A percentile compares a stretch with the other conserved stretches of the same genome.
phyloP scores from a whole-genome alignment of 2,329 filamentous ascomycete species.

The Chrysoporthe cubensis region DNA sequence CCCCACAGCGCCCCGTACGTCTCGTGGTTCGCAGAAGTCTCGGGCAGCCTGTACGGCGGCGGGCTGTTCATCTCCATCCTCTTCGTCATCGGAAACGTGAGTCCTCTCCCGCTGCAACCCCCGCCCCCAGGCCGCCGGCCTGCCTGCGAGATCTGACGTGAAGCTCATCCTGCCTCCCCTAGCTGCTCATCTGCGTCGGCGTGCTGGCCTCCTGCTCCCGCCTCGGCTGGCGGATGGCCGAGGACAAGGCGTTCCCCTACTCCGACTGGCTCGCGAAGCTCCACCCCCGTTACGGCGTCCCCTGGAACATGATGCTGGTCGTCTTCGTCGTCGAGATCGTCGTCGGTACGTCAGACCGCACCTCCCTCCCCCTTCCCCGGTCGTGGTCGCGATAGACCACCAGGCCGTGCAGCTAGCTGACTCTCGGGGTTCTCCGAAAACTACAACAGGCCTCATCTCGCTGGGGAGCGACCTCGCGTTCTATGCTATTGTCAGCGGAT shows the following conservation, averaged over 20 bases:
- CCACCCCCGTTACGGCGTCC: not conserved
- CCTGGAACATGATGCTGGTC: conserved; percentile 14
- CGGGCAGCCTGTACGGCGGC: conserved; percentile 1
- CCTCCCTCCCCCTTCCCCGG: too few species aligned
- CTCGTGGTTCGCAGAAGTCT: conserved; percentile 11
- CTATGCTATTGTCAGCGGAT: conserved; percentile 12
- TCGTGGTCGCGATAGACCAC: not conserved
- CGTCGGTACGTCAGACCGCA: not conserved
- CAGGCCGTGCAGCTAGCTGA: not conserved
- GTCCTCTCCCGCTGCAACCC: not conserved
- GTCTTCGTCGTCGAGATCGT: conserved; percentile 8
- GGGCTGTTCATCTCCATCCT: conserved; percentile 9
- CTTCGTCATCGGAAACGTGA: conserved; percentile 8
- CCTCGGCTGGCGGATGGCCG: conserved; percentile 9
- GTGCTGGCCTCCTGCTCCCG: conserved; percentile 11
- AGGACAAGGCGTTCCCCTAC: conserved; percentile 12
- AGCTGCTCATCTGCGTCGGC: conserved; percentile 12
- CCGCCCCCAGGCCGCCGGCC: too few species aligned
- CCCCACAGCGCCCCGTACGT: conserved; percentile 2
- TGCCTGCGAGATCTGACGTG: not conserved
- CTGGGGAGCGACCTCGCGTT: conserved; percentile 12
- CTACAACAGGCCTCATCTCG: conserved; percentile 9
- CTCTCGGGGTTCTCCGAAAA: not conserved
- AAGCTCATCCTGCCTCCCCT: not conserved
- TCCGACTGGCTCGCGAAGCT: conserved; percentile 8